phyloP scores from a whole-genome alignment of 2,329 filamentous ascomycete genomes.

The Ophiocordyceps camponoti-leonardi region DNA sequence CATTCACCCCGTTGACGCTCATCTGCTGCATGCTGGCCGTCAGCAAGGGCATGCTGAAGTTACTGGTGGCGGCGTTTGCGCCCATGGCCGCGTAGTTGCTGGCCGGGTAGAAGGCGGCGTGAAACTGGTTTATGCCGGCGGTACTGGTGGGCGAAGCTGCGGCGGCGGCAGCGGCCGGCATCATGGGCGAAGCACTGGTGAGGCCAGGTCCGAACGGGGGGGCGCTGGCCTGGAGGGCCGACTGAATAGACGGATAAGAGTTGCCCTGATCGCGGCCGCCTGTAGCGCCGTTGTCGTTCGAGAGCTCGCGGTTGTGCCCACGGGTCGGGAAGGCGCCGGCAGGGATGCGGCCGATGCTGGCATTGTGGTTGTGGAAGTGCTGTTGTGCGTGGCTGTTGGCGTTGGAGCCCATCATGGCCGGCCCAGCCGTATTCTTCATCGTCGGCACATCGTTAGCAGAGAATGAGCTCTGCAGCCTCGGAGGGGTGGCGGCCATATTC shows the following conservation, averaged over 20 bases:
- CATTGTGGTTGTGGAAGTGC: conserved; percentile 62
- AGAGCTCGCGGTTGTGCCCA: conserved; percentile 53
- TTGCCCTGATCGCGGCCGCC: conserved; percentile 24
- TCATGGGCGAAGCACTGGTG: conserved; percentile 11
- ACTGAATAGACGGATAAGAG: conserved; percentile 44
- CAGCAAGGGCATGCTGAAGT: conserved; percentile 30
- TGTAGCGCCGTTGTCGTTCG: conserved; percentile 26
- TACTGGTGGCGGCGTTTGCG: conserved; percentile 4
- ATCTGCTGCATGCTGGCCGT: conserved; percentile 53
- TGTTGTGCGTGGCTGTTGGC: conserved; percentile 44
- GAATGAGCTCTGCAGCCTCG: conserved; percentile 64
- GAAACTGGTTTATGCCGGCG: conserved; percentile 11
- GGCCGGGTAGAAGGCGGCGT: conserved; percentile 14
- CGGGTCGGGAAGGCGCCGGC: conserved; percentile 46
- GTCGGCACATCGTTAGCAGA: conserved; percentile 82
- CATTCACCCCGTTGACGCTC: conserved; percentile 30
- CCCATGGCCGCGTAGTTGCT: conserved; percentile 2
- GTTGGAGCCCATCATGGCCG: conserved; percentile 23
- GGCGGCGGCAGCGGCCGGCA: conserved; percentile 7
- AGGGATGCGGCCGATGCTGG: conserved; percentile 65
- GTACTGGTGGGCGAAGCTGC: conserved; percentile 9
- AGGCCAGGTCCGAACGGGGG: conserved; percentile 56
- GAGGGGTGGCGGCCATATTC: conserved; percentile 46
- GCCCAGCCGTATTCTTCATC: conserved; percentile 49
- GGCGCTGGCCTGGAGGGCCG: conserved; percentile 64